A percentile compares a stretch with the other conserved stretches of the same genome.
phyloP scores from a whole-genome alignment of 2,329 filamentous ascomycete genomes.

The Knufia fluminis region DNA sequence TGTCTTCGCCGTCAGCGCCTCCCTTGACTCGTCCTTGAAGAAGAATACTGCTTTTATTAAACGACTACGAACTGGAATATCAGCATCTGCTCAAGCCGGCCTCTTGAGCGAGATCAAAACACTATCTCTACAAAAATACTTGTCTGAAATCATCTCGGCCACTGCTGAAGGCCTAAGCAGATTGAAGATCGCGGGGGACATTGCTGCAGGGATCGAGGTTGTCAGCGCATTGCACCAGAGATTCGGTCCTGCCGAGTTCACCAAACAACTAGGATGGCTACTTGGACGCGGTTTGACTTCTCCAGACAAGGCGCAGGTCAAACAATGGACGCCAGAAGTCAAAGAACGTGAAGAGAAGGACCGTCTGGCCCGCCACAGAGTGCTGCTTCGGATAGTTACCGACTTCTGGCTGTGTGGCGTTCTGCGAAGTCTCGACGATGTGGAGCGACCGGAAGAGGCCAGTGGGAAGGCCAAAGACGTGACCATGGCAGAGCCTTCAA shows the following conservation, averaged over 20 bases:
- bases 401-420: constrained; percentile 93
- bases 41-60: constrained; percentile 99
- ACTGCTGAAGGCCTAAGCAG: constrained; percentile 91
- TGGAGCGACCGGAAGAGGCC: constrained; percentile 54
- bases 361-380: constrained; percentile 71
- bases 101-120: constrained; percentile 86
- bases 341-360: constrained; percentile 96
- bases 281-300: constrained; percentile 84
- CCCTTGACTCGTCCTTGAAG: constrained; percentile 88
- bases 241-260: constrained; percentile 84
- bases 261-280: constrained; percentile 83
- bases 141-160: constrained; percentile 92
- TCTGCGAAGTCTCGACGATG: constrained; percentile 68
- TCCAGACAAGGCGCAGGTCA: constrained; percentile 76
- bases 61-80: constrained; percentile 82
- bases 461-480: constrained; percentile 47
- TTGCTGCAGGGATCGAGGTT: constrained; percentile 84
- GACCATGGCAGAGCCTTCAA: constrained; percentile 37
- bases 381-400: constrained; percentile 80
- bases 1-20: constrained; percentile 65
- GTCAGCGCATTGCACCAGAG: constrained; percentile 92
- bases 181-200: constrained; percentile 83
- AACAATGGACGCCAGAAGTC: constrained; percentile 67
- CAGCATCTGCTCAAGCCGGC: constrained; percentile 65
- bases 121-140: constrained; percentile 87